These are phyloP conservation scores for Prunus yedoensis DNA, from an alignment of 331 rosid genomes.

Conservation along the genomic window DNA sequence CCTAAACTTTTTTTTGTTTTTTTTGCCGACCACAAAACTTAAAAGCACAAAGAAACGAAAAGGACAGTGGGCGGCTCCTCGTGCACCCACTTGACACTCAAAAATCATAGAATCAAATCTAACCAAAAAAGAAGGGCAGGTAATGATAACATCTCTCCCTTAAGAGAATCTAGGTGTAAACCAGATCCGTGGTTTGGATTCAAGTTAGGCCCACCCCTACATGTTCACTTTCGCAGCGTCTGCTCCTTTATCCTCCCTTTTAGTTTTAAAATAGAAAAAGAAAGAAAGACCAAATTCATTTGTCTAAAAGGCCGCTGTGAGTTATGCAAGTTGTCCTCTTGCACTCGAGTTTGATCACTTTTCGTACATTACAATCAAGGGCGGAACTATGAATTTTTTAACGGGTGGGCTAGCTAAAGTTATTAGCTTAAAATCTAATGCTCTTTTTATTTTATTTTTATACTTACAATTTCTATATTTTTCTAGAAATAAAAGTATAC, in stretches of 20 bases:
- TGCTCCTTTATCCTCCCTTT: neutral
- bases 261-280: too few species aligned
- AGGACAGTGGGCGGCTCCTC: neutral
- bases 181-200: neutral
- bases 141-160: neutral
- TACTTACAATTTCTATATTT: too few species aligned
- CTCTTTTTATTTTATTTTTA: too few species aligned
- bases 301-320: neutral
- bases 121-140: neutral
- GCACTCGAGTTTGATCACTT: rapidly evolving
- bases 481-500: too few species aligned
- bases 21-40: neutral
- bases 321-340: too few species aligned
- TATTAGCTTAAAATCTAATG: too few species aligned
- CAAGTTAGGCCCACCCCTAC: conserved; percentile 4
- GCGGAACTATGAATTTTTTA: too few species aligned
- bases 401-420: too few species aligned
- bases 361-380: too few species aligned
- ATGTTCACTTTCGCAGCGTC: neutral
- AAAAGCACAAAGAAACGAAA: neutral
- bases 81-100: conserved; percentile 5
- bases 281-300: neutral
- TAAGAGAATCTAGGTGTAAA: neutral
- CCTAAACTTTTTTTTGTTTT: neutral
- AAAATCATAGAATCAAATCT: neutral